Base-by-base conservation (phyloP, 495 filamentous ascomycete species). In the Margaritispora aquatica region DNA sequence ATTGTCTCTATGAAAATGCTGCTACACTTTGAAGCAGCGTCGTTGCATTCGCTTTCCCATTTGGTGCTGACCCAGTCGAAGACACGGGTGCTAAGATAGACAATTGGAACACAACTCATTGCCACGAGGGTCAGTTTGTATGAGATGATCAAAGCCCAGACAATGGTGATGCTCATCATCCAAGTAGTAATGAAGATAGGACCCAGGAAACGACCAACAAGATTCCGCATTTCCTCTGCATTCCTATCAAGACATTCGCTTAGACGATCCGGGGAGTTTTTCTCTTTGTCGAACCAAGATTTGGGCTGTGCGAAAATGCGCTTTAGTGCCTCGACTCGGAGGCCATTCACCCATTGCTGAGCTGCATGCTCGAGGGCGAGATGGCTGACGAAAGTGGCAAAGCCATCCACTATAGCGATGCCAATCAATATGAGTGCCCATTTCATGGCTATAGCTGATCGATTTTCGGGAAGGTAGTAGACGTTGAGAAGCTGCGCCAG, bases 61-160 rank as follows among this genome's bases (percentile, higher is more conserved):
- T 79, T 77, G 10, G 76, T 81, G 65, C 82, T 88, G 19, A 87
- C 71, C 1, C 68, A 63, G 13, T 85, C 75, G 60, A 88, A 89
- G 0, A 76, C 76, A 57, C 81, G 78, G 0, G 85, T 87, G 2
- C 88, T 74, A 0, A 63, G 76, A 47, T 90, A 84, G 26, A 94
- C 80, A 10, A 88, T 71, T 1, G 93, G 92, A 0, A 80, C 74
- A 61, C 80, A 83, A 0, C 80, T 74, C 13, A 97, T 73, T 1
- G 85, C 84, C 54, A 96, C 85, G 4, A 96, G 73, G 0, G 92
- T 93, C 24, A 97, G 71, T 67, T 87, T 86, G 92, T 91, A 97
- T 58, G 83, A 86, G 38, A 87, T 78, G 0, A 78, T 63, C 51
- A 96, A 64, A 49, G 88, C 86, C 91, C 90, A 97, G 4, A 80